Evolutionary conservation across 345 rosid genomes (phyloP).

Genomic region (Murraya koenigii): DNA sequence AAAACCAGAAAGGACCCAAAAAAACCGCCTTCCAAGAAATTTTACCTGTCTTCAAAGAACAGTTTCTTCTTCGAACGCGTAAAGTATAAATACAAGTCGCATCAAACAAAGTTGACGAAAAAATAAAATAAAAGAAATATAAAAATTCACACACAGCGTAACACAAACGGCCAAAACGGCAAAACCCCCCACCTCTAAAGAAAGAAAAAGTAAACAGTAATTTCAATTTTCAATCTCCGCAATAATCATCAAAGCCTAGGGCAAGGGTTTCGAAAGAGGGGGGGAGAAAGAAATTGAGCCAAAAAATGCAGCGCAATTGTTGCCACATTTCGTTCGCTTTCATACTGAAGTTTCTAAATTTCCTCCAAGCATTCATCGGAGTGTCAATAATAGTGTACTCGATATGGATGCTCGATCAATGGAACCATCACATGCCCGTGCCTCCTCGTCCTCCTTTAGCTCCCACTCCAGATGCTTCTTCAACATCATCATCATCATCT

Average conservation of each 20-base stretch:
- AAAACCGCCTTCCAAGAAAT: not conserved
- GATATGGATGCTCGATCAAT: constrained; percentile 80
- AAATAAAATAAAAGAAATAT: not conserved
- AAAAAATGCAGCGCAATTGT: constrained; percentile 60
- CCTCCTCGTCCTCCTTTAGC: constrained; percentile 38
- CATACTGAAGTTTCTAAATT: constrained; percentile 60
- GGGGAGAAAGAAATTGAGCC: not conserved
- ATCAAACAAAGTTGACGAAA: not conserved
- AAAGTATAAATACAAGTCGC: not conserved
- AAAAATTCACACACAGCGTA: not conserved
- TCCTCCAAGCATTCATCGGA: constrained; percentile 66
- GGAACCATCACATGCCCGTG: constrained; percentile 52
- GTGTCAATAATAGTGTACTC: constrained; percentile 70
- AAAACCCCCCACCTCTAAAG: not conserved
- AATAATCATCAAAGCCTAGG: not conserved
- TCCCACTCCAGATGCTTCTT: constrained; percentile 39
- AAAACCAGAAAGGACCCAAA: not conserved
- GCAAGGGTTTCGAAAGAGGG: not conserved
- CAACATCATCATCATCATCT: constrained; percentile 25
- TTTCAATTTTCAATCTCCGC: not conserved
- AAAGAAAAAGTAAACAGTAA: not conserved
- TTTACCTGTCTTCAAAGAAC: not conserved
- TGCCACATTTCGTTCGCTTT: constrained; percentile 68
- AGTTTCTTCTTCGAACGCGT: not conserved
- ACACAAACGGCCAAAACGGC: not conserved